Evolutionary conservation across 2,329 filamentous ascomycete species (phyloP), one percentile per base, ranked within the genome.

Genomic region (Ascochyta viciae-villosae): DNA sequence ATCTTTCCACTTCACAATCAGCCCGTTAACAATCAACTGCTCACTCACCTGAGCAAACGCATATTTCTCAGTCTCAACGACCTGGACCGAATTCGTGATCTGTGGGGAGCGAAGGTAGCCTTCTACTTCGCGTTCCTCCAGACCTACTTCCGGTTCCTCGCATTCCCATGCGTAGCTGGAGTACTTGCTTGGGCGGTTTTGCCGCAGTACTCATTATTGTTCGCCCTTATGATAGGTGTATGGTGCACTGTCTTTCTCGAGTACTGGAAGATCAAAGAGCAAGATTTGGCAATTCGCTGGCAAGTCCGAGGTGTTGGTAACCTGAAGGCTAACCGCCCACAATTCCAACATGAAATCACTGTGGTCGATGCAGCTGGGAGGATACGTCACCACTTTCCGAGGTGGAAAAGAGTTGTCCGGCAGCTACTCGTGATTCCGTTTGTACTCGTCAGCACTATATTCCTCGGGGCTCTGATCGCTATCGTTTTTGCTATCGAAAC

Each of bases 1-100:
- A 80, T 95, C 23, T 96, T 96, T 66, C 89, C 91, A 1, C 82
- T 96, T 6, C 92, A 96, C 65, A 87, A 96, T 70, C 85, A 88
- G 67, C 76, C 78, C 12, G 90, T 91, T 77, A 96, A 95, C 75
- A 87, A 87, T 57, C 78, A 82, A 24, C 90, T 92, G 85, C 84
- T 96, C 61, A 87, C 88, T 70, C 83, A 88, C 61, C 89, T 91
- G 84, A 88, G 88, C 68, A 86, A 83, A 45, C 90, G 89, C 73
- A 89, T 89, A 58, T 82, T 88, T 39, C 79, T 93, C 23, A 85
- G 86, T 50, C 77, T 86, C 33, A 75, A 82, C 45, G 85, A 92
- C 66, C 79, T 96, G n/a, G 86, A 90, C 68, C 83, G 85, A 42
- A 92, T 96, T 60, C 85, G 89, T 24, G 83, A 92, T 70, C 83